These are phyloP conservation scores for Dipteronia sinensis DNA, from an alignment of 345 rosid genomes.

Conservation along the genomic window DNA sequence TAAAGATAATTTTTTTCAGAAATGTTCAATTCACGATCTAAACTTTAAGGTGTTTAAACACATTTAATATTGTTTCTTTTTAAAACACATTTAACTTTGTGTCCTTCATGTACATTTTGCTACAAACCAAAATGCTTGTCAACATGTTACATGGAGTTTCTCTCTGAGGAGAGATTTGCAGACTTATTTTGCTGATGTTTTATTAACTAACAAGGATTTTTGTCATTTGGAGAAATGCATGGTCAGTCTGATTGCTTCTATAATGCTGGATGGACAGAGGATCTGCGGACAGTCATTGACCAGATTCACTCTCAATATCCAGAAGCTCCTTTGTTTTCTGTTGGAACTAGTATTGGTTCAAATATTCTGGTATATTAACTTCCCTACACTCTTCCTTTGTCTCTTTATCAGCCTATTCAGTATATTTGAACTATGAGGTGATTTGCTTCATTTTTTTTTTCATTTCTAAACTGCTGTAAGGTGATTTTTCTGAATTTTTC, in stretches of 20 bases:
- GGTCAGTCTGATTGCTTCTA: constrained; percentile 52
- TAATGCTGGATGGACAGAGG: constrained; percentile 52
- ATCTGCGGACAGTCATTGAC: constrained; percentile 29
- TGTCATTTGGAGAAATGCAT: constrained; percentile 22
- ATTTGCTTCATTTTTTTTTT: not conserved
- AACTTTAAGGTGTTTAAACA: not conserved
- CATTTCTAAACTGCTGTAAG: not conserved
- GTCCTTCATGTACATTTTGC: not conserved
- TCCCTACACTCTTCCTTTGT: not conserved
- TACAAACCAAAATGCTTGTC: not conserved
- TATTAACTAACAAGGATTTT: constrained; percentile 22
- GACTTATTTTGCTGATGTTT: not conserved
- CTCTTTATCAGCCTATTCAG: not conserved
- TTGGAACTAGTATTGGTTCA: constrained; percentile 51
- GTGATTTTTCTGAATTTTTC: not conserved
- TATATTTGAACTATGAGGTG: not conserved
- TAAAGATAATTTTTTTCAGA: not conserved
- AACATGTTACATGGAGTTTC: not conserved
- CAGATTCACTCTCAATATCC: constrained; percentile 33
- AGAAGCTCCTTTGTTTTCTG: constrained; percentile 42
- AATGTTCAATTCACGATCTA: not conserved
- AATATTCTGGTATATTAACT: constrained; percentile 40
- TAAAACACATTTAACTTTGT: not conserved
- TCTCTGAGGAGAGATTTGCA: not conserved
- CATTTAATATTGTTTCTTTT: not conserved